Percentiles rank a stretch among this genome's conserved stretches.
Conservation (phyloP, 768 basidiomycete genomes). For the Collybia nuda region DNA sequence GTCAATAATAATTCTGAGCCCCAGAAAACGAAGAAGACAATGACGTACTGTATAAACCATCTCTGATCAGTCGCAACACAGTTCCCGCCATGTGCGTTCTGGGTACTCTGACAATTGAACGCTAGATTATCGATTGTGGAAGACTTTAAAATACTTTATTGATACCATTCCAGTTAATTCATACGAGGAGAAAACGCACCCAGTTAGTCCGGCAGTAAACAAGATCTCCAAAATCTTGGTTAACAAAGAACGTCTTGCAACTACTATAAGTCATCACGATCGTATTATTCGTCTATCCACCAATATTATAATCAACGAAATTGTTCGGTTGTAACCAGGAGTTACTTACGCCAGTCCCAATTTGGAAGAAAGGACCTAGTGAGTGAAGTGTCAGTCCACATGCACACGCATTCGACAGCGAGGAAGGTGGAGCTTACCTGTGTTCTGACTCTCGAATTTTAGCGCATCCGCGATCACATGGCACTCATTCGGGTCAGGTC, state of each 20-base stretch:
- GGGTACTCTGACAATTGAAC: slow-evolving; percentile 15
- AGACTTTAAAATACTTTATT: neutral
- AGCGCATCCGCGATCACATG: slow-evolving; percentile 5
- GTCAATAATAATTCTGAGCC: too few relatives aligned
- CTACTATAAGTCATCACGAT: neutral
- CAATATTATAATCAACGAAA: too few relatives aligned
- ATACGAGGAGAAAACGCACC: neutral
- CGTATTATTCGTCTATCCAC: neutral
- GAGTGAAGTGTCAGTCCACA: neutral
- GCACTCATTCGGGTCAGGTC: slow-evolving; percentile 3
- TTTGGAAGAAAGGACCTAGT: neutral
- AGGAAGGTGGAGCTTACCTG: neutral
- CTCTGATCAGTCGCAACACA: slow-evolving; percentile 42
- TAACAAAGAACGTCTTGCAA: slow-evolving; percentile 1
- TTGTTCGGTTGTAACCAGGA: too few relatives aligned
- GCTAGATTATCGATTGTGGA: neutral
- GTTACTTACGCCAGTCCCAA: slow-evolving; percentile 1
- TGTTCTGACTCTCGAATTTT: neutral
- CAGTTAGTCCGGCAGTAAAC: slow-evolving; percentile 2
- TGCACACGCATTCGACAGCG: neutral
- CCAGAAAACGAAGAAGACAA: too few relatives aligned
- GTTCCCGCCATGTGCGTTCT: slow-evolving; percentile 48
- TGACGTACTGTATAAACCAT: slow-evolving; percentile 49
- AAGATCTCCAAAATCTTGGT: neutral
- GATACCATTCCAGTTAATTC: neutral